Percentiles rank a stretch among this genome's conserved stretches.
These are phyloP conservation scores for Ceriops zippeliana DNA, from an alignment of 345 rosid species.

Conservation along the genomic window DNA sequence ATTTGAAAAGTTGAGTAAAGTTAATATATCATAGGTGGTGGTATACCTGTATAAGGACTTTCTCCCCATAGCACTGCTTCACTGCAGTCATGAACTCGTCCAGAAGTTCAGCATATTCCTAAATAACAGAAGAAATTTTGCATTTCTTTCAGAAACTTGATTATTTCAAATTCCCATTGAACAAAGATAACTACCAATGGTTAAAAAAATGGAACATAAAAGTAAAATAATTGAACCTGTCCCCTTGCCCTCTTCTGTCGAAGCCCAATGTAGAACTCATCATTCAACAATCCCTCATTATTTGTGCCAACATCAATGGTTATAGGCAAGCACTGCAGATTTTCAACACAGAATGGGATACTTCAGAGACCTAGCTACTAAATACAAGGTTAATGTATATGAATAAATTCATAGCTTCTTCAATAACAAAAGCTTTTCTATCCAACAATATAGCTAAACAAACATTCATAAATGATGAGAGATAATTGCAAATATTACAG, in stretches of 20 bases:
- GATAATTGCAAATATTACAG: conserved; percentile 16
- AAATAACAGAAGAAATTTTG: conserved; percentile 7
- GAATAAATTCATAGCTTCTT: too few relatives aligned
- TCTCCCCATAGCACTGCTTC: conserved; percentile 89
- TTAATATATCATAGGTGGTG: neutral
- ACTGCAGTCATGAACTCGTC: conserved; percentile 87
- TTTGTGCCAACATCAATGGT: conserved; percentile 39
- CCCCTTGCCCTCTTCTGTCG: conserved; percentile 33
- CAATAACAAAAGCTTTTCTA: too few relatives aligned
- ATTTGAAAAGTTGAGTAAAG: neutral
- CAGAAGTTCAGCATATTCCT: conserved; percentile 79
- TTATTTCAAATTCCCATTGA: neutral
- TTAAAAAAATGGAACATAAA: neutral
- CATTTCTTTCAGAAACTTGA: neutral
- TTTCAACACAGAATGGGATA: neutral
- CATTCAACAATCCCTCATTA: conserved; percentile 27
- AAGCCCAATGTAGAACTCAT: conserved; percentile 37
- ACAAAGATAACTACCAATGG: neutral
- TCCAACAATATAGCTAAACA: too few relatives aligned
- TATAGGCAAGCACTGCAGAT: conserved; percentile 29
- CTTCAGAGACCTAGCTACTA: neutral
- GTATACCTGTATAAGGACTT: conserved; percentile 74
- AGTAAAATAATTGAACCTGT: conserved; percentile 12
- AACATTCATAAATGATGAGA: too few relatives aligned
- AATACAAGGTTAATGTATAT: neutral